phyloP scores from a whole-genome alignment of 768 basidiomycete species.

The Lentinula sp. region DNA sequence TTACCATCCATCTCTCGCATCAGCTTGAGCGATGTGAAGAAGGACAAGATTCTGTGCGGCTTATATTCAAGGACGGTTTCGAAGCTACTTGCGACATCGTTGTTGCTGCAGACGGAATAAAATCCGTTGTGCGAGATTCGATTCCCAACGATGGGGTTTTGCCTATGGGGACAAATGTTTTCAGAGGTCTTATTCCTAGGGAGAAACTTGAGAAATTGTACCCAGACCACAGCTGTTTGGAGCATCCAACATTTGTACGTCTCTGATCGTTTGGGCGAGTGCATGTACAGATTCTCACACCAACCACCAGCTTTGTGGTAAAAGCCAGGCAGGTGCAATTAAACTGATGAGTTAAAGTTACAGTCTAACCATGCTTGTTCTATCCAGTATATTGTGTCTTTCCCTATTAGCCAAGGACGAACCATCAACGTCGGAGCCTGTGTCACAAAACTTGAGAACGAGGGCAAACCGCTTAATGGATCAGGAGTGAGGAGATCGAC shows the following conservation, averaged over 20 bases:
- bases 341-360: not conserved
- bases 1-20: slow-evolving; percentile 28
- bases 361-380: not conserved
- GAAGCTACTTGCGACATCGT: slow-evolving; percentile 26
- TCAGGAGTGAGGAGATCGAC: slow-evolving; percentile 26
- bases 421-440: slow-evolving; percentile 45
- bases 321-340: slow-evolving; percentile 19
- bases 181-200: slow-evolving; percentile 27
- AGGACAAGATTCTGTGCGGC: slow-evolving; percentile 11
- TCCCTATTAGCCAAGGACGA: slow-evolving; percentile 43
- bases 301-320: slow-evolving; percentile 22
- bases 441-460: slow-evolving; percentile 23
- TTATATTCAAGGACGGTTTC: slow-evolving; percentile 20
- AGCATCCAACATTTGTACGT: slow-evolving; percentile 19
- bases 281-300: not conserved
- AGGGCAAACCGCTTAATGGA: slow-evolving; percentile 22
- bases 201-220: slow-evolving; percentile 18
- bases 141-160: slow-evolving; percentile 18
- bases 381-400: slow-evolving; percentile 39
- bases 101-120: slow-evolving; percentile 35
- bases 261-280: too few species aligned
- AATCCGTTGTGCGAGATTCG: slow-evolving; percentile 10
- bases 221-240: slow-evolving; percentile 23
- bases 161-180: slow-evolving; percentile 32
- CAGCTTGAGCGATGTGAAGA: slow-evolving; percentile 30